phyloP scores from a whole-genome alignment of 129 eudicot species.

The sunflower (Helianthus annuus) region HanXRQr2.0-SUNRISE NC_035435.2:149176772-149177271 shows the following conservation, averaged over 20 bases:
- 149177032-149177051: not conserved
- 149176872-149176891: not conserved
- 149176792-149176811: too few relatives aligned
- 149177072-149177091: conserved; percentile 1
- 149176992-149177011: not conserved
- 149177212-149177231: conserved; percentile 37
- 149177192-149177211: conserved; percentile 5
- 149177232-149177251: conserved; percentile 37
- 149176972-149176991: not conserved
- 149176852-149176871: not conserved
- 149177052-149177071: not conserved
- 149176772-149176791: too few relatives aligned
- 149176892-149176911: not conserved
- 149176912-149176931: not conserved
- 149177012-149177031: not conserved
- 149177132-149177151: not conserved
- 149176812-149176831: not conserved
- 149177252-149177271: conserved; percentile 34
- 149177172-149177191: too few relatives aligned
- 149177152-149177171: not conserved
- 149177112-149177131: not conserved
- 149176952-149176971: not conserved
- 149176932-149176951: not conserved
- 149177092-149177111: conserved; percentile 17
- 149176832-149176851: not conserved